phyloP scores from a whole-genome alignment of 2,329 filamentous ascomycete genomes.

The Oidium heveae region DNA sequence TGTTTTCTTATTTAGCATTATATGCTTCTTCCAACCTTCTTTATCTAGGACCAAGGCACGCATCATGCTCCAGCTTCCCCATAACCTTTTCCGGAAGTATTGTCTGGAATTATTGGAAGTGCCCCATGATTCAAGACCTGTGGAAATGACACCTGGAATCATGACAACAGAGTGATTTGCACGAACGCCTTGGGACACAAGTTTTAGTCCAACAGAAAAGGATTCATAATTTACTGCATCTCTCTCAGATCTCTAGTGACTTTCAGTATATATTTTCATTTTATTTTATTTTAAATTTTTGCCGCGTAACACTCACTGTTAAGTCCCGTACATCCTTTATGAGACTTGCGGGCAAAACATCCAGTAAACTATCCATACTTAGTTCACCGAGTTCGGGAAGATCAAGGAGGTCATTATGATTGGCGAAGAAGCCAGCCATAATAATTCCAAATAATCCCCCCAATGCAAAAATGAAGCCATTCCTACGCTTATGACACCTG shows the following conservation, averaged over 20 bases:
- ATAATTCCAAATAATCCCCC: constrained; percentile 78
- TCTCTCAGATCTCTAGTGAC: constrained; percentile 48
- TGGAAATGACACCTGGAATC: constrained; percentile 94
- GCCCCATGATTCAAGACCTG: constrained; percentile 88
- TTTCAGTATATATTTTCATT: neutral
- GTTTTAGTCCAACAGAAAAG: constrained; percentile 71
- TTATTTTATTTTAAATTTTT: neutral
- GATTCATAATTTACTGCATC: constrained; percentile 80
- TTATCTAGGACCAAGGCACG: constrained; percentile 79
- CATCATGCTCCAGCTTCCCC: constrained; percentile 99
- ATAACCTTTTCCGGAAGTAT: constrained; percentile 84
- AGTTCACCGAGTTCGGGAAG: constrained; percentile 43
- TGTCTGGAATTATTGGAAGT: constrained; percentile 62
- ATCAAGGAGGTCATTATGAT: constrained; percentile 70
- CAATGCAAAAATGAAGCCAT: constrained; percentile 61
- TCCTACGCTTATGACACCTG: constrained; percentile 28
- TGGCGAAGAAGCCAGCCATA: constrained; percentile 73
- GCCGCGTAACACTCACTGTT: constrained; percentile 26
- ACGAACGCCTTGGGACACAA: constrained; percentile 52
- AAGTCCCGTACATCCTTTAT: constrained; percentile 69
- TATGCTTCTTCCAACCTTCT: constrained; percentile 79
- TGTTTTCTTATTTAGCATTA: constrained; percentile 85
- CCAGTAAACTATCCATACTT: constrained; percentile 65
- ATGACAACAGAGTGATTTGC: constrained; percentile 83
- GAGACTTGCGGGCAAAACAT: constrained; percentile 67